phyloP scores from a whole-genome alignment of 768 basidiomycete genomes.

The Phlegmacium glaucopus region DNA sequence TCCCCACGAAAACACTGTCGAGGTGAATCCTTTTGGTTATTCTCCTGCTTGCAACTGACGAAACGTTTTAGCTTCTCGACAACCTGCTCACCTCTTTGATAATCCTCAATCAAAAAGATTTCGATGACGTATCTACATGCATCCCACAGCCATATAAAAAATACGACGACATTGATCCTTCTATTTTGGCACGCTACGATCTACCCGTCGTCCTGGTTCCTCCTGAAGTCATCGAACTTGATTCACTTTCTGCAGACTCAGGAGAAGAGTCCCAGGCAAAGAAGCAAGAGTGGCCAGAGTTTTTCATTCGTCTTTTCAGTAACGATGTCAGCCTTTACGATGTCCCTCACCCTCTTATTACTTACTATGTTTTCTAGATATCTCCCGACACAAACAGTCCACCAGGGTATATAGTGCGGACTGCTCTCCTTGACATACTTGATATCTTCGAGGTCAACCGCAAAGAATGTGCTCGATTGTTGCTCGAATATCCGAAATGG shows the following conservation, averaged over 20 bases:
- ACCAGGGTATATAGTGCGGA: constrained; percentile 76
- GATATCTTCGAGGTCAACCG: constrained; percentile 95
- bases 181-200: constrained; percentile 48
- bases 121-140: constrained; percentile 50
- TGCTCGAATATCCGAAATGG: constrained; percentile 88
- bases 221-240: constrained; percentile 83
- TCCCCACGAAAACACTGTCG: constrained; percentile 51
- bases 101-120: constrained; percentile 57
- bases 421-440: constrained; percentile 70
- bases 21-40: constrained; percentile 39
- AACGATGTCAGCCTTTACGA: constrained; percentile 36
- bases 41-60: constrained; percentile 4
- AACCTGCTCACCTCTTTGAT: constrained; percentile 61
- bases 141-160: constrained; percentile 65
- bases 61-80: constrained; percentile 61
- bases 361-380: constrained; percentile 42
- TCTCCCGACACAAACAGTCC: constrained; percentile 74
- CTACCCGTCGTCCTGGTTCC: constrained; percentile 82
- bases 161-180: constrained; percentile 39
- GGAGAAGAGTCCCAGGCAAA: constrained; percentile 71
- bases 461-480: constrained; percentile 86
- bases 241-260: constrained; percentile 62
- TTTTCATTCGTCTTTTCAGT: constrained; percentile 65
- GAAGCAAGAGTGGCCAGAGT: constrained; percentile 82
- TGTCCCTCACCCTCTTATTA: background rate